Evolutionary conservation across 2,329 filamentous ascomycete species (phyloP), one percentile per base, ranked within the genome.

Genomic region (Stachybotrys chlorohalonatus): DNA sequence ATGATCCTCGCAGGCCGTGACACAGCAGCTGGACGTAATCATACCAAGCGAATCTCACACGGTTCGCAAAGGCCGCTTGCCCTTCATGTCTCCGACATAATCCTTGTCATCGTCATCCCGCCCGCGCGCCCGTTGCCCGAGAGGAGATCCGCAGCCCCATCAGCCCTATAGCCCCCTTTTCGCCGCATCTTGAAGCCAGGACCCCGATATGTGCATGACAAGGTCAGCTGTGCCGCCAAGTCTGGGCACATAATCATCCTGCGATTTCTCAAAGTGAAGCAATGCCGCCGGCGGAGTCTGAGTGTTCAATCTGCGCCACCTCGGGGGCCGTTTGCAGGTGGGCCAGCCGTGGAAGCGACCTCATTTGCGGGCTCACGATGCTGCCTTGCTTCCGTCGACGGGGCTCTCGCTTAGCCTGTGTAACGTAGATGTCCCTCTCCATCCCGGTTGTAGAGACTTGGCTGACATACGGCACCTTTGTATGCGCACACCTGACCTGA

Each of bases 261-360:
- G 36, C 36, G 9, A 42, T 42, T 42, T 13, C 36, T 42, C 36
- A 42, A 42, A 42, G 36, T 42, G 36, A 42, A 42, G 36, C 36
- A 42, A 42, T 42, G 36, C 36, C 9, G 36, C 36, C 9, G 13
- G 36, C 9, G 8, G 13, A 42, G 36, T 6, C 24, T 24, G 24
- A 24, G 24, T 24, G 24, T 24, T 13, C 49, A 11, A 16, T 52
- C 31, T n/a, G 36, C 50, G 50, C 50, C 50, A 52, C 50, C 31
- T 52, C 31, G 50, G 50, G 50, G 50, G 50, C 50, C 50, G 36
- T 52, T 42, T 51, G 15, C n/a, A 42, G 42, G 50, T 52, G 50
- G 50, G 36, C 36, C 50, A 42, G 13, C 36, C 36, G 13, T 13
- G 13, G 36, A 13, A 42, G 36, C 36, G 9, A 42, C 36, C 36